Evolutionary conservation across 2,329 filamentous ascomycete species (phyloP), one percentile per base, ranked within the genome.

Genomic region (Aaosphaeria arxii): DNA sequence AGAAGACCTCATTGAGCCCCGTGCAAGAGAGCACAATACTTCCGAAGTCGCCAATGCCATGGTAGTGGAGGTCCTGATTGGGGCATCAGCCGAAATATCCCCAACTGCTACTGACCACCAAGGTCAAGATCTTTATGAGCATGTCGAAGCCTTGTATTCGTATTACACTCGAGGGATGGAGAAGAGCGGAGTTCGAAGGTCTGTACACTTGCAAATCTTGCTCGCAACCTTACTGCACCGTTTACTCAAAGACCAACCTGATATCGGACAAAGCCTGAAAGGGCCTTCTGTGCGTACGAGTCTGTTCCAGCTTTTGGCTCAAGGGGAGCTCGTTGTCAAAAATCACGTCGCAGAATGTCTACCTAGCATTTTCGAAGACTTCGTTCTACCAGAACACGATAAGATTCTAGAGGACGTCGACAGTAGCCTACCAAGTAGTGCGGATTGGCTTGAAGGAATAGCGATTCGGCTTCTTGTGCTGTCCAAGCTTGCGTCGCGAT

Each of bases 331-430:
- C 59, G 69, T 77, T 7, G 86, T 94, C 42, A 94, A 95, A 61
- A 91, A 88, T 61, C 82, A 81, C 50, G 81, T 96, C 45, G 86
- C 87, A 0, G 76, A 82, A 47, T 78, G 80, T 3, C 74, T 97
- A 13, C 82, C 89, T 0, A 75, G 77, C 5, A 77, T 99, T 29
- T 99, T 99, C 66, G 81, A 84, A 9, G 79, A 88, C 1, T 97
- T 88, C 61, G 79, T 91, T n/a, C 77, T 96, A 1, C 87, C 86
- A 56, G 78, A 87, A 41, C 94, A 99, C 58, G 89, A 95, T 48
- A 82, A 84, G 5, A 83, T 97, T 11, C 90, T 96, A 54, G 79
- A 90, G 33, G 90, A 97, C 62, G 80, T 99, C 9, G 74, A 95
- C n/a, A 77, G 82, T 13, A 88, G 79, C 56, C 76, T 99, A n/a